Conservation (phyloP, 2,329 filamentous ascomycete genomes). For the Aureobasidium sp. region DNA sequence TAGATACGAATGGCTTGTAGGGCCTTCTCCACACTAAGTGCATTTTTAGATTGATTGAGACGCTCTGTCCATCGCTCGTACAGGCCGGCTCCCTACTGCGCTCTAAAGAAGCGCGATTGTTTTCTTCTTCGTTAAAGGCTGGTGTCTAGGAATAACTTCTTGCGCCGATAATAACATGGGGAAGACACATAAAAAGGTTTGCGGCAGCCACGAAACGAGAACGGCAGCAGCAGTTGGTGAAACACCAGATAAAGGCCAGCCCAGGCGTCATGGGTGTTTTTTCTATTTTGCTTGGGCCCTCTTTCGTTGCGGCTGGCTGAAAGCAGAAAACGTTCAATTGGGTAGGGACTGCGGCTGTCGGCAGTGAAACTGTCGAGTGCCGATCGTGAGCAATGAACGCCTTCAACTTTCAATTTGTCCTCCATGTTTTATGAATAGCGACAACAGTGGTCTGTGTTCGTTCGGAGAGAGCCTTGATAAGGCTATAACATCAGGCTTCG, state of each 20-base stretch:
- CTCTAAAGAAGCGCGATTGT: constrained; percentile 1
- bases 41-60: constrained; percentile 2
- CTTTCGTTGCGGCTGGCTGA: not conserved
- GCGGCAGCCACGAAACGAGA: constrained; percentile 1
- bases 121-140: not conserved
- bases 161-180: not conserved
- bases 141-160: not conserved
- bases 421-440: not conserved
- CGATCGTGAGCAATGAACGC: constrained; percentile 8
- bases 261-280: constrained; percentile 1
- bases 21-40: constrained; percentile 4
- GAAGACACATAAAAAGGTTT: not conserved
- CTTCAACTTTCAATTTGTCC: constrained; percentile 1
- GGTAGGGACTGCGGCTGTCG: not conserved
- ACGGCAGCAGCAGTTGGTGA: not conserved
- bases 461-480: not conserved
- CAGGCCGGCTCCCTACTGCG: not conserved
- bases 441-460: not conserved
- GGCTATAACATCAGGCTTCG: not conserved
- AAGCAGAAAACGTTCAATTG: not conserved
- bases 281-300: not conserved
- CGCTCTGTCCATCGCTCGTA: constrained; percentile 8
- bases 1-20: constrained; percentile 5
- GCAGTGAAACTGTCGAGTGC: constrained; percentile 11
- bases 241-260: not conserved